Evolutionary conservation across 768 basidiomycete genomes (phyloP).

Genomic region (Harrya chromipes): DNA sequence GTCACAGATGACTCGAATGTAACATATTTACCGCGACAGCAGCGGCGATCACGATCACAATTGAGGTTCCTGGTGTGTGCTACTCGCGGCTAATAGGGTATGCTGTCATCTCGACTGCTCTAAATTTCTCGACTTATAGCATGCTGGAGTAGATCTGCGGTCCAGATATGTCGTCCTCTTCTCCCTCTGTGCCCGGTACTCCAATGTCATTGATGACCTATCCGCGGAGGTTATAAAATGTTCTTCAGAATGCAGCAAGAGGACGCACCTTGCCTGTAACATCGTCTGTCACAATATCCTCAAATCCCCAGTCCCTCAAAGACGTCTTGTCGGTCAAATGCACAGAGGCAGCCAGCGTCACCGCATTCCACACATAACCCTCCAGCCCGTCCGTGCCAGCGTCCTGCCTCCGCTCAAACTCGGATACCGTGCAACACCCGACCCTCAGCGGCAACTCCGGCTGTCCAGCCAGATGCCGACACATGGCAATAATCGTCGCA

Average conservation of each 20-base stretch:
- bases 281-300: constrained; percentile 53
- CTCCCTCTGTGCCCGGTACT: constrained; percentile 60
- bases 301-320: constrained; percentile 78
- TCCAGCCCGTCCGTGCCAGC: constrained; percentile 30
- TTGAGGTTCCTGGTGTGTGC: no score
- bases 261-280: constrained; percentile 55
- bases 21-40: neutral
- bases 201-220: constrained; percentile 74
- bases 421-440: constrained; percentile 75
- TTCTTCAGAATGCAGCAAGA: neutral
- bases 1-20: neutral
- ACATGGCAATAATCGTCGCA: constrained; percentile 68
- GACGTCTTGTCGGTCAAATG: constrained; percentile 56
- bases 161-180: constrained; percentile 56
- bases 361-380: constrained; percentile 42
- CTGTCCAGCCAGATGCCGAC: constrained; percentile 54
- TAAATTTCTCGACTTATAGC: constrained; percentile 8
- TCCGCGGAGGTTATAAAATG: neutral
- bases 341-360: constrained; percentile 49
- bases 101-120: neutral
- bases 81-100: no score
- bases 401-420: constrained; percentile 40
- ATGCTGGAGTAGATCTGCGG: constrained; percentile 36
- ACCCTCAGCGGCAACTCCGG: constrained; percentile 52
- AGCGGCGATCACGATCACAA: no score